Conservation (phyloP, 176 grass and related monocot species). For the Carex littledalei region DNA sequence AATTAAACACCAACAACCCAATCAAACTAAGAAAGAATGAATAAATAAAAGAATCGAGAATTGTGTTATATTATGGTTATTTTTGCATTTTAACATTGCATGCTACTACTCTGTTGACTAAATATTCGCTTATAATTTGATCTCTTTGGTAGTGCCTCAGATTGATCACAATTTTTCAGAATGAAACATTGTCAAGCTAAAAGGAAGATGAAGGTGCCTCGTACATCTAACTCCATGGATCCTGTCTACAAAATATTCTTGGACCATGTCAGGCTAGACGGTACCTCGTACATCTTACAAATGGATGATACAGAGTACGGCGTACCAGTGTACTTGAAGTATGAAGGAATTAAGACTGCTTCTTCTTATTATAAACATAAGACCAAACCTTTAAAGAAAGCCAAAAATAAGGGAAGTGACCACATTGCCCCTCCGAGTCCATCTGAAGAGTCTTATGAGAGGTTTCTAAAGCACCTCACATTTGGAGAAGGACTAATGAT, state of each 20-base stretch:
- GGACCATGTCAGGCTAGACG: not conserved
- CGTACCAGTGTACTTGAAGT: constrained; percentile 8
- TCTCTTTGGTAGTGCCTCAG: not conserved
- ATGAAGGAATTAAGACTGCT: not conserved
- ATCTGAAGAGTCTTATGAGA: constrained; percentile 14
- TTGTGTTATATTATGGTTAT: not conserved
- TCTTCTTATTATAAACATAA: not conserved
- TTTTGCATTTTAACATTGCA: not conserved
- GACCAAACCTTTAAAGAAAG: not conserved
- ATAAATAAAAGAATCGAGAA: not conserved
- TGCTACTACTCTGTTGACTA: not conserved
- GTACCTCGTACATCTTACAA: constrained; percentile 10
- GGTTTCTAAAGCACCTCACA: constrained; percentile 13
- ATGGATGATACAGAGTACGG: not conserved
- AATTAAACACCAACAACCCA: not conserved
- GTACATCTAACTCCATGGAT: constrained; percentile 1
- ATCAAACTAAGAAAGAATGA: not conserved
- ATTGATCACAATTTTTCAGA: constrained; percentile 6
- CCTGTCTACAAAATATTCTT: constrained; percentile 21
- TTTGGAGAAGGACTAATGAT: constrained; percentile 16
- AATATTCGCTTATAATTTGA: not conserved
- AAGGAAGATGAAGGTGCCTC: not conserved
- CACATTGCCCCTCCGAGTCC: not conserved
- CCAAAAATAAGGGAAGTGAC: not conserved
- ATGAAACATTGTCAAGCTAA: not conserved